Percentiles rank a stretch among this genome's conserved stretches.
Evolutionary conservation across 2,329 filamentous ascomycete species (phyloP).

Genomic region (Clarireedia homoeocarpa): DNA sequence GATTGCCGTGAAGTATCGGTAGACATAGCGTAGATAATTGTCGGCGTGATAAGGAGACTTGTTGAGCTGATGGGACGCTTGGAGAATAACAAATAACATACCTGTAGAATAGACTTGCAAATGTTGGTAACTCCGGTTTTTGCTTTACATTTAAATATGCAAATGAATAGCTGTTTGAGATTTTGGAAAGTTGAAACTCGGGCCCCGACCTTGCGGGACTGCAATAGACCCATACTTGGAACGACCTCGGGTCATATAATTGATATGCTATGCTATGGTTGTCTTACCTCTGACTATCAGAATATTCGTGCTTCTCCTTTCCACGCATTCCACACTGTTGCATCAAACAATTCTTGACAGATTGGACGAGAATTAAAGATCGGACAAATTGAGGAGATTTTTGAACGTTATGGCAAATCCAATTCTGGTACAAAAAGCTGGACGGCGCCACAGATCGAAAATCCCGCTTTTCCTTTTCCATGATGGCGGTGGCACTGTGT

Average conservation of each 20-base stretch:
- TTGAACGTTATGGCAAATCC: neutral
- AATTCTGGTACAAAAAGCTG: neutral
- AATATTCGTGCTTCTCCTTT: neutral
- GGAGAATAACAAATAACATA: too few relatives aligned
- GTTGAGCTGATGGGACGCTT: too few relatives aligned
- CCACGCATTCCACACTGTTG: neutral
- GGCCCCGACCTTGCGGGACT: neutral
- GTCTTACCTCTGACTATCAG: neutral
- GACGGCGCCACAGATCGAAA: neutral
- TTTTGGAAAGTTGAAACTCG: too few relatives aligned
- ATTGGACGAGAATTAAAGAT: too few relatives aligned
- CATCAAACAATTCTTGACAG: too few relatives aligned
- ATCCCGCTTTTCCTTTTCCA: conserved; percentile 2
- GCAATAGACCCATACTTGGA: neutral
- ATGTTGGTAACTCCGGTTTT: too few relatives aligned
- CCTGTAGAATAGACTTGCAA: too few relatives aligned
- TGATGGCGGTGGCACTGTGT: conserved; percentile 2
- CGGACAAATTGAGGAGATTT: too few relatives aligned
- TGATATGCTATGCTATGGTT: neutral
- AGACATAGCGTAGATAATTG: neutral
- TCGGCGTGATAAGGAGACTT: too few relatives aligned
- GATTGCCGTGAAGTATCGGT: neutral
- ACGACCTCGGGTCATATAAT: too few relatives aligned
- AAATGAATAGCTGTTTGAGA: too few relatives aligned
- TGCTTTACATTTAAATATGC: too few relatives aligned